Evolutionary conservation across 2,329 filamentous ascomycete genomes (phyloP).

Genomic region (Aspergillus sp.): DNA sequence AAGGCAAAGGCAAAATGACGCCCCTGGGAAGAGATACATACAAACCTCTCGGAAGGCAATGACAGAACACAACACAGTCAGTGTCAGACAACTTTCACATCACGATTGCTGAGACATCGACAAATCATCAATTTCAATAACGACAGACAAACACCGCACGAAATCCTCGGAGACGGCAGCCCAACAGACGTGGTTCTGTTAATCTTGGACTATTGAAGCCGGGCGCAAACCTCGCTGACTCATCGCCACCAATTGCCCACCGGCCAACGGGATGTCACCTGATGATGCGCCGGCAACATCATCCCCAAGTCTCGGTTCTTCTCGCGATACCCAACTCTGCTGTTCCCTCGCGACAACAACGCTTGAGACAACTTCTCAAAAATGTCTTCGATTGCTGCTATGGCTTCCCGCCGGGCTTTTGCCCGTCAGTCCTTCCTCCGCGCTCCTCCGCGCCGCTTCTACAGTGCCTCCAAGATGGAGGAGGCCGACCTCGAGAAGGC

Average conservation of each 20-base stretch:
- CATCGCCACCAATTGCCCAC: slow-evolving; percentile 9
- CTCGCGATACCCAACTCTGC: slow-evolving; percentile 2
- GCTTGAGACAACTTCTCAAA: slow-evolving; percentile 7
- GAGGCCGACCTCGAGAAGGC: slow-evolving; percentile 53
- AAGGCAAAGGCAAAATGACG: not conserved
- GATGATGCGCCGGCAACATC: slow-evolving; percentile 27
- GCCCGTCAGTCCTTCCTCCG: slow-evolving; percentile 36
- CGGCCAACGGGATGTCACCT: slow-evolving; percentile 20
- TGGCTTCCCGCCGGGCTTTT: slow-evolving; percentile 36
- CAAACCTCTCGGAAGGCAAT: too few relatives aligned
- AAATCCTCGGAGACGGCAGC: too few relatives aligned
- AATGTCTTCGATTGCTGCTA: slow-evolving; percentile 39
- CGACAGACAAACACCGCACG: not conserved
- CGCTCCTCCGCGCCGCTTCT: slow-evolving; percentile 34
- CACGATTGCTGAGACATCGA: not conserved
- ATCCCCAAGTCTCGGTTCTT: slow-evolving; percentile 15
- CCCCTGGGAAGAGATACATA: slow-evolving; percentile 1
- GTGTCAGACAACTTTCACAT: not conserved
- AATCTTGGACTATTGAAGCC: not conserved
- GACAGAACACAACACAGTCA: slow-evolving; percentile 1
- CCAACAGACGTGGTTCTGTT: too few relatives aligned
- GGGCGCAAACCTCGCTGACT: slow-evolving; percentile 9
- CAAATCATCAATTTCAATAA: not conserved
- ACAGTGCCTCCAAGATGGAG: slow-evolving; percentile 39
- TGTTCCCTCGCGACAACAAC: slow-evolving; percentile 10